Evolutionary conservation across 768 basidiomycete genomes (phyloP).

Genomic region (Pulveroboletus sp.): DNA sequence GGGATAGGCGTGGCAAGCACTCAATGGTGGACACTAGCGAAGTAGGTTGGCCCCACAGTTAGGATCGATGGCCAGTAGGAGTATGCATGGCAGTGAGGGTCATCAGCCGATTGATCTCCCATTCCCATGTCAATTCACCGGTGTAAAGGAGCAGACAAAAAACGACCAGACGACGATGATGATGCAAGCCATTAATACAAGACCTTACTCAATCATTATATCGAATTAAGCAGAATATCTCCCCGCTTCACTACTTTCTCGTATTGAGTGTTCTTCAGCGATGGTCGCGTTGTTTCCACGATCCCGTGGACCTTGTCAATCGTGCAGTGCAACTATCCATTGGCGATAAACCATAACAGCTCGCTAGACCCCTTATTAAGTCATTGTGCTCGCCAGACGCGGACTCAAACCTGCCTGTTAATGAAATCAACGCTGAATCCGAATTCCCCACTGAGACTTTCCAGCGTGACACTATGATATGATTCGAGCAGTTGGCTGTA

Average conservation of each 20-base stretch:
- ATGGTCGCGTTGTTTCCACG: slow-evolving; percentile 82
- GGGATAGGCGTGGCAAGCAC: no score
- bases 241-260: slow-evolving; percentile 93
- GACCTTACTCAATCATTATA: slow-evolving; percentile 90
- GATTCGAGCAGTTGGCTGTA: slow-evolving; percentile 90
- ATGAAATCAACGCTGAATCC: slow-evolving; percentile 87
- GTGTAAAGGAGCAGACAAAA: no score
- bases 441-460: slow-evolving; percentile 80
- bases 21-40: no score
- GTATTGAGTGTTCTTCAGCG: slow-evolving; percentile 80
- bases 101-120: no score
- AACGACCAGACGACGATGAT: no score
- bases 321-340: slow-evolving; percentile 75
- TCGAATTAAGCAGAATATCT: slow-evolving; percentile 80
- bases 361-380: slow-evolving; percentile 51
- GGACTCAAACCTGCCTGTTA: slow-evolving; percentile 56
- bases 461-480: slow-evolving; percentile 84
- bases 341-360: slow-evolving; percentile 86
- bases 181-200: slow-evolving; percentile 34
- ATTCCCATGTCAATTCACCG: no score
- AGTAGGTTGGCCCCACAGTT: no score
- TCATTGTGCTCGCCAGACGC: neutral
- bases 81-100: no score
- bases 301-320: slow-evolving; percentile 96
- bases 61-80: no score